Evolutionary conservation across 768 basidiomycete species (phyloP).

Genomic region (Amyloporia xantha): DNA sequence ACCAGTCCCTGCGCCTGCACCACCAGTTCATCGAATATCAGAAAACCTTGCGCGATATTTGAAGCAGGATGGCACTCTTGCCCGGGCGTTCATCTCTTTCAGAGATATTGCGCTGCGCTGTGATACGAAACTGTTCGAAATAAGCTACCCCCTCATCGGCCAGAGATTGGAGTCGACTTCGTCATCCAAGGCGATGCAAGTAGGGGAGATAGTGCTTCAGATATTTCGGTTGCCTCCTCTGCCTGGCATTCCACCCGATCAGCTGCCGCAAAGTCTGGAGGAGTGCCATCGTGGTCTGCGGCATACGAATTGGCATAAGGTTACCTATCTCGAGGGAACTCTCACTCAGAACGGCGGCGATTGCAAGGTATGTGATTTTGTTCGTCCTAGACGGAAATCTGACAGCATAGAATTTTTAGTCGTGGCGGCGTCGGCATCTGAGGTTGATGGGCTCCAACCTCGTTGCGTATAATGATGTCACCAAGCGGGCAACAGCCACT

Average conservation of each 20-base stretch:
- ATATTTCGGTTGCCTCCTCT: slow-evolving; percentile 86
- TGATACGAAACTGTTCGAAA: slow-evolving; percentile 81
- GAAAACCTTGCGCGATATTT: slow-evolving; percentile 81
- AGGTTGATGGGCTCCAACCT: slow-evolving; percentile 82
- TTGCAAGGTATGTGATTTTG: slow-evolving; percentile 60
- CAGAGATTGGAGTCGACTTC: slow-evolving; percentile 55
- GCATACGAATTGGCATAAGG: slow-evolving; percentile 91
- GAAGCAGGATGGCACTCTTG: slow-evolving; percentile 82
- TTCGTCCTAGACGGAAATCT: too few relatives aligned
- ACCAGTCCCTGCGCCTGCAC: slow-evolving; percentile 29
- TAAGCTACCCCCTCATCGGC: slow-evolving; percentile 73
- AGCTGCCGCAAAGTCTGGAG: slow-evolving; percentile 87
- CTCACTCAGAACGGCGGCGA: slow-evolving; percentile 93
- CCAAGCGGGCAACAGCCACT: slow-evolving; percentile 83
- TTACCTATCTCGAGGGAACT: slow-evolving; percentile 88
- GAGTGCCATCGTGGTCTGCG: slow-evolving; percentile 86
- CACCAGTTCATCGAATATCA: slow-evolving; percentile 37
- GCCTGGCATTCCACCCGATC: slow-evolving; percentile 69
- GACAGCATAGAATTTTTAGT: too few relatives aligned
- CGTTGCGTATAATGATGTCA: slow-evolving; percentile 89
- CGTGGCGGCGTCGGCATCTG: slow-evolving; percentile 77
- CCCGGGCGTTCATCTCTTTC: slow-evolving; percentile 82
- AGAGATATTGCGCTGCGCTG: slow-evolving; percentile 80
- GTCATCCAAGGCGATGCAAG: slow-evolving; percentile 56
- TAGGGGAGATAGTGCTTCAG: slow-evolving; percentile 87